Conservation (phyloP, 371 early-diverging fungal genomes). For the Rhizopus delemar region DNA sequence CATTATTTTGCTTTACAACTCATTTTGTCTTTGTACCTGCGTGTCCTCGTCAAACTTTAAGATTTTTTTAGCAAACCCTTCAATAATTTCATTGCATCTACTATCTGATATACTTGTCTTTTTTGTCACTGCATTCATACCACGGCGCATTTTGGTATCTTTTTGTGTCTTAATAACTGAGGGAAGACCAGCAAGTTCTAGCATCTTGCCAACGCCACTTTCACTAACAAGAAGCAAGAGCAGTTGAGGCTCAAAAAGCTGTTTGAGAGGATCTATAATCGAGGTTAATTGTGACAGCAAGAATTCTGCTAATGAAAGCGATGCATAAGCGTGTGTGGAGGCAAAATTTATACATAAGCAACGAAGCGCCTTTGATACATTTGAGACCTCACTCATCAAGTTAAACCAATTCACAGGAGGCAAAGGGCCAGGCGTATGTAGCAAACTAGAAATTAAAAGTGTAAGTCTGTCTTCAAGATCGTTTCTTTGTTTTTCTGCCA, state of each 20-base stretch:
- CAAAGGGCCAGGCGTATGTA: slow-evolving; percentile 50
- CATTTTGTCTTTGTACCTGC: slow-evolving; percentile 2
- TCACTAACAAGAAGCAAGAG: slow-evolving; percentile 38
- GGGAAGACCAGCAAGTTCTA: slow-evolving; percentile 50
- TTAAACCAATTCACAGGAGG: slow-evolving; percentile 65
- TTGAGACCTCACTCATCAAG: slow-evolving; percentile 35
- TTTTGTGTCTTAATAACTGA: slow-evolving; percentile 3
- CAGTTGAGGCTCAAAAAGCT: neutral
- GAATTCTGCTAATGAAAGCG: slow-evolving; percentile 57
- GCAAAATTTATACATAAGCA: slow-evolving; percentile 46
- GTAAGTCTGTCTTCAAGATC: neutral
- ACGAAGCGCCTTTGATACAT: slow-evolving; percentile 25
- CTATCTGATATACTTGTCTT: slow-evolving; percentile 46
- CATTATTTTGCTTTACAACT: neutral
- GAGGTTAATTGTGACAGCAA: slow-evolving; percentile 40
- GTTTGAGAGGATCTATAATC: slow-evolving; percentile 5
- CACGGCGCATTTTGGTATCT: slow-evolving; percentile 47
- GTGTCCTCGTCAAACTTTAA: neutral
- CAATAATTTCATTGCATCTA: slow-evolving; percentile 41
- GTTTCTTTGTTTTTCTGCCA: neutral
- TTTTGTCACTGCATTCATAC: slow-evolving; percentile 55
- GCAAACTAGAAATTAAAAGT: slow-evolving; percentile 17
- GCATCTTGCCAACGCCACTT: slow-evolving; percentile 48
- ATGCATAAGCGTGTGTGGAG: slow-evolving; percentile 53
- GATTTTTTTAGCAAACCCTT: slow-evolving; percentile 21